Evolutionary conservation across 2,329 filamentous ascomycete genomes (phyloP).

Genomic region (Aspergillus latus): DNA sequence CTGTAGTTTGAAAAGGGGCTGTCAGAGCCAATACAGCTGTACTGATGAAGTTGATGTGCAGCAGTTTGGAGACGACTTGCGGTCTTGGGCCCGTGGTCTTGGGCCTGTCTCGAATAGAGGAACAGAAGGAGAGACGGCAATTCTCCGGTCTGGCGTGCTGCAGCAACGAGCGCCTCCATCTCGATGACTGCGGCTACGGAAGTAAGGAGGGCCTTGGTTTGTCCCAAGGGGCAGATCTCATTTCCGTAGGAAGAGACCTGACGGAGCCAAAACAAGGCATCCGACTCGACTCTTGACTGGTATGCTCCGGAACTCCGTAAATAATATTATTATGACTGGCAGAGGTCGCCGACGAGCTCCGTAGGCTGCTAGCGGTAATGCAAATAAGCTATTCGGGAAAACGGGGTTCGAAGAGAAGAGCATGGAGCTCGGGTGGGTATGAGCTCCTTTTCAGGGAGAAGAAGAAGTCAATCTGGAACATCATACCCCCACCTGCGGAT

Average conservation of each 20-base stretch:
- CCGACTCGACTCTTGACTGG: neutral
- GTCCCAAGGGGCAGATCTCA: slow-evolving; percentile 16
- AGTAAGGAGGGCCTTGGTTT: slow-evolving; percentile 8
- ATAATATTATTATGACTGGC: neutral
- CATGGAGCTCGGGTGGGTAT: slow-evolving; percentile 19
- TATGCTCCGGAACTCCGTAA: neutral
- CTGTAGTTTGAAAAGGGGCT: slow-evolving; percentile 4
- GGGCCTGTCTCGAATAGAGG: slow-evolving; percentile 6
- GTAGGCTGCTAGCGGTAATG: neutral
- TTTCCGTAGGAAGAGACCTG: slow-evolving; percentile 12
- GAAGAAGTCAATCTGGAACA: slow-evolving; percentile 21
- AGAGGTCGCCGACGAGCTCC: neutral
- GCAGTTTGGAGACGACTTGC: neutral
- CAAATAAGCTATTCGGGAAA: slow-evolving; percentile 6
- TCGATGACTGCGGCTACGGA: slow-evolving; percentile 10
- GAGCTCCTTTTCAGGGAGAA: slow-evolving; percentile 18
- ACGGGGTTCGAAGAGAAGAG: slow-evolving; percentile 3
- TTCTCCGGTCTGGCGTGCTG: slow-evolving; percentile 8
- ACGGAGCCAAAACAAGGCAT: neutral
- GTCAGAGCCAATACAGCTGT: neutral
- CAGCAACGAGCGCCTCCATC: neutral
- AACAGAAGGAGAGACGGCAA: slow-evolving; percentile 10
- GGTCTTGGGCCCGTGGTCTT: neutral
- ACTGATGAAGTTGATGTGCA: neutral
- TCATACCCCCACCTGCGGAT: slow-evolving; percentile 24